Conservation (phyloP, 176 grass and related monocot species). For the Oryza australiensis region DNA sequence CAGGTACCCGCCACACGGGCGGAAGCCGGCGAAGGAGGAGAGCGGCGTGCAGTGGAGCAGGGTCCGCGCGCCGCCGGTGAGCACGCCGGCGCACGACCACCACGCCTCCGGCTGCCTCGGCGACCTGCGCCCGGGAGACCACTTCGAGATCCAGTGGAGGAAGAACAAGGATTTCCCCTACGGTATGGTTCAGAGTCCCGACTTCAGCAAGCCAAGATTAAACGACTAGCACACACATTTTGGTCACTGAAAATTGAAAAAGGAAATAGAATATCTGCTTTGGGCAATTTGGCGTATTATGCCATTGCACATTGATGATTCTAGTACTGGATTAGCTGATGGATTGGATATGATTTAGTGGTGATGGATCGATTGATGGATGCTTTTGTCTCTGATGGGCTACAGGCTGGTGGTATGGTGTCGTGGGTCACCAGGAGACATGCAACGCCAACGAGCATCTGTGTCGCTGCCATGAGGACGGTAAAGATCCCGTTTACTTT, state of each 20-base stretch:
- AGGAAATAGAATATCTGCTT: not conserved
- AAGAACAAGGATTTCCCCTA: constrained; percentile 95
- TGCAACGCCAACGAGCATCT: constrained; percentile 63
- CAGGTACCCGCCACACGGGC: constrained; percentile 84
- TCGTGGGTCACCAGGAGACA: constrained; percentile 69
- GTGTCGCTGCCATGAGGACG: constrained; percentile 74
- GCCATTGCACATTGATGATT: not conserved
- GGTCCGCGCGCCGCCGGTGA: constrained; percentile 59
- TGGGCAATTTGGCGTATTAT: not conserved
- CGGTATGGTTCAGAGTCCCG: constrained; percentile 35
- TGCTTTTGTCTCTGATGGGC: constrained; percentile 16
- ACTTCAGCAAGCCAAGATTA: not conserved
- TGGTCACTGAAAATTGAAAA: not conserved
- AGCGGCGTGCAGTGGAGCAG: constrained; percentile 69
- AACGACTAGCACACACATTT: too few relatives aligned
- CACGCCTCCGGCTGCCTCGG: constrained; percentile 62
- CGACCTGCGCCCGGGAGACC: constrained; percentile 58
- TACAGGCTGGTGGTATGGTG: constrained; percentile 94
- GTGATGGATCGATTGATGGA: not conserved
- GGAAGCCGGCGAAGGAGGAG: constrained; percentile 70
- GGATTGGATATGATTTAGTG: not conserved
- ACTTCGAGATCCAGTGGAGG: constrained; percentile 94
- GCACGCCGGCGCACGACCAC: constrained; percentile 62
- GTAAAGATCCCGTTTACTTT: constrained; percentile 47
- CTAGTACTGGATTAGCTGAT: not conserved